Conservation (phyloP, 2,329 filamentous ascomycete genomes). For the Tolypocladium amazonense region DNA sequence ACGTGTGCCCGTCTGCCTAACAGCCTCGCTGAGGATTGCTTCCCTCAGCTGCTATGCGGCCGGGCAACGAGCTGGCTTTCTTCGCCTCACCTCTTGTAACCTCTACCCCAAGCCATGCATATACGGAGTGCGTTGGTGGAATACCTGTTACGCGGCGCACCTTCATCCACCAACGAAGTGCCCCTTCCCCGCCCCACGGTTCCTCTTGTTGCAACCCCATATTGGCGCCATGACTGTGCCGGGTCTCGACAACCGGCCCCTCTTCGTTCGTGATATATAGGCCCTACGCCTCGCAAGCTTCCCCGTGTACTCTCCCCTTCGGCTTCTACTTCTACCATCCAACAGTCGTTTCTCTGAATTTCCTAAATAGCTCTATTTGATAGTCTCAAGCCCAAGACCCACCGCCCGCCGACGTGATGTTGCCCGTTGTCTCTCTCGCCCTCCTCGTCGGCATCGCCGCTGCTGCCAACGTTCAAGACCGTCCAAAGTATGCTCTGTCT, state of each 20-base stretch:
- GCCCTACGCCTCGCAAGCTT: background rate
- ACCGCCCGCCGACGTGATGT: background rate
- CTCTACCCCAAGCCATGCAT: background rate
- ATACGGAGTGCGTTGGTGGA: background rate
- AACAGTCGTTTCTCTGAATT: background rate
- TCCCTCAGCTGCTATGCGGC: too few relatives aligned
- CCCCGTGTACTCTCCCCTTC: background rate
- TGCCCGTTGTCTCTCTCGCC: conserved; percentile 3
- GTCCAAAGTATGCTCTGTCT: background rate
- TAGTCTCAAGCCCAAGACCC: background rate
- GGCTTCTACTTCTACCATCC: background rate
- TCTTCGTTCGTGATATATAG: background rate
- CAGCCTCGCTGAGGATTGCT: too few relatives aligned
- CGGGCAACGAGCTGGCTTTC: too few relatives aligned
- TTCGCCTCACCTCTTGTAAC: too few relatives aligned
- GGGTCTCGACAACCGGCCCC: background rate
- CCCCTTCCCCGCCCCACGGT: background rate
- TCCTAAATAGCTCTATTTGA: background rate
- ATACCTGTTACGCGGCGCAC: background rate
- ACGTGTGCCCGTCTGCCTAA: too few relatives aligned
- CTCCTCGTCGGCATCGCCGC: conserved; percentile 4
- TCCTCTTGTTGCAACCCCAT: background rate
- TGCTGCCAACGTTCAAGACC: background rate
- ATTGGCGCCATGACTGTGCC: background rate
- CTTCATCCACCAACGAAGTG: background rate